phyloP scores from a whole-genome alignment of 2,329 filamentous ascomycete genomes.

The Colletotrichum tabaci region DNA sequence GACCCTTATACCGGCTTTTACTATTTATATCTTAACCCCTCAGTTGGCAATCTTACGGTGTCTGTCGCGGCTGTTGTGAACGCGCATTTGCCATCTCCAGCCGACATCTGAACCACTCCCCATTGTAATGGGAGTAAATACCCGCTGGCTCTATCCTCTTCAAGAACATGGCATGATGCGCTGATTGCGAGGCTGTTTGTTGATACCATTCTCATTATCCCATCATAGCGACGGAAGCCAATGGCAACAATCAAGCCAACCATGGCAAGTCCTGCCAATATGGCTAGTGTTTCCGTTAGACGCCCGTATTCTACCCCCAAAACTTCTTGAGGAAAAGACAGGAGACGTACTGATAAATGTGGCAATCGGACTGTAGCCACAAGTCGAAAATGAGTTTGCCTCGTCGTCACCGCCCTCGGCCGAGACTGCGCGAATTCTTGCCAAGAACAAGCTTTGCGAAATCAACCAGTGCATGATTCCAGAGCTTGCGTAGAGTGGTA shows the following conservation, averaged over 20 bases:
- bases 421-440: slow-evolving; percentile 51
- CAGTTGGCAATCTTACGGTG: neutral
- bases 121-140: slow-evolving; percentile 17
- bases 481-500: slow-evolving; percentile 55
- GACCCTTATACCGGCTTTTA: neutral
- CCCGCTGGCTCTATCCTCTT: neutral
- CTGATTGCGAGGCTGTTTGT: slow-evolving; percentile 18
- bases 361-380: slow-evolving; percentile 50
- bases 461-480: slow-evolving; percentile 63
- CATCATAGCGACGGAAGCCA: slow-evolving; percentile 48
- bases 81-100: slow-evolving; percentile 8
- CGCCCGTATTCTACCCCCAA: neutral
- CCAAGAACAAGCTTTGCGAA: slow-evolving; percentile 62
- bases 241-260: slow-evolving; percentile 43
- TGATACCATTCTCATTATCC: slow-evolving; percentile 49
- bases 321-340: neutral
- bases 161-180: slow-evolving; percentile 14
- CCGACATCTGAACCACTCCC: slow-evolving; percentile 14
- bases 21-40: neutral
- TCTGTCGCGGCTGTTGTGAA: slow-evolving; percentile 11
- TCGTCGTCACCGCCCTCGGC: slow-evolving; percentile 45
- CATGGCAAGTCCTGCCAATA: slow-evolving; percentile 38
- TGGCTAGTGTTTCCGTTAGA: slow-evolving; percentile 31
- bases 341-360: slow-evolving; percentile 44
- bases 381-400: slow-evolving; percentile 49